Evolutionary conservation across 768 basidiomycete genomes (phyloP), one percentile per base, ranked within the genome.

Genomic region (Agrocybe praecox): DNA sequence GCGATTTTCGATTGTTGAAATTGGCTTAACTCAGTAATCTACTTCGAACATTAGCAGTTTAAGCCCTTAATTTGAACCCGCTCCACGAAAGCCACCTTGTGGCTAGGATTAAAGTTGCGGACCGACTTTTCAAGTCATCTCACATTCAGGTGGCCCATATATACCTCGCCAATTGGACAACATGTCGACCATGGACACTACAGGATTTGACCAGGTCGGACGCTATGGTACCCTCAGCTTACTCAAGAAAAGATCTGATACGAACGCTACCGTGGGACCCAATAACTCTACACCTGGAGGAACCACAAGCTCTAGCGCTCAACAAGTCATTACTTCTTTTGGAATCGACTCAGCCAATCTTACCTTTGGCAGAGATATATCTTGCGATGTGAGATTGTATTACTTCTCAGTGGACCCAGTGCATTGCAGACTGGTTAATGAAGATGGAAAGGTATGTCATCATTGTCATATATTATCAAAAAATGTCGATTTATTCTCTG

Each of bases 381-480:
- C 70, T 0, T 90, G 89, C 66, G 80, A 84, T 58, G 83, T 92
- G 18, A 75, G 90, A 42, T 72, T 92, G 34, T 91, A 90, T 68
- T 91, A 90, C 65, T 72, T 79, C 1, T 78, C 81, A 43, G 81
- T 91, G 51, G 83, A 80, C 40, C 72, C 79, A 3, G 58, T 89
- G 0, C 90, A 92, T 63, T 87, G 86, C 60, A 87, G 83, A 63
- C 78, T 91, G 42, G 69, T 85, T 11, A 89, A 91, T 64, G 79
- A 87, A 53, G 84, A 88, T 21, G 76, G 78, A 46, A 88, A 88
- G 75, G 87, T 84, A 40, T 15, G 76, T 57, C 48, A 12, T 17
- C 19, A 7, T 2, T 26, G 9, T 43, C 53, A 12, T 29, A 33
- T 23, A 19, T 26, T n/a, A 10, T 44, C 14, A 54, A 21, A 22